Evolutionary conservation across 768 basidiomycete genomes (phyloP).

Genomic region (Sutorius australiensis): DNA sequence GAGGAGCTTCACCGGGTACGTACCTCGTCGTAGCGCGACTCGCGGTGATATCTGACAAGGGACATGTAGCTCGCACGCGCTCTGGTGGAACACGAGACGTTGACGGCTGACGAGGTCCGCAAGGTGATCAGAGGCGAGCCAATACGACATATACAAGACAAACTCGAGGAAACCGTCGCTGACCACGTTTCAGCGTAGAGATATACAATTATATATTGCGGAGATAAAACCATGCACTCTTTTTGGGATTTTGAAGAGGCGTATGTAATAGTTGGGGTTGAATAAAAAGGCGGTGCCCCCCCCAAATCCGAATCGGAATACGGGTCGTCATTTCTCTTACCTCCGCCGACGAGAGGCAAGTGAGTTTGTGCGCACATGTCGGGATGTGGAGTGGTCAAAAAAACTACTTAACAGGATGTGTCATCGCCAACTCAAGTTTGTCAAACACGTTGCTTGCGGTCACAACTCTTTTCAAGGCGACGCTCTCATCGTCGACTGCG

Average conservation of each 20-base stretch:
- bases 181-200: no score
- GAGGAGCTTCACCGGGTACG: conserved; percentile 74
- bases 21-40: conserved; percentile 2
- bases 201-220: no score
- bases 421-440: conserved; percentile 55
- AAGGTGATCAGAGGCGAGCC: conserved; percentile 82
- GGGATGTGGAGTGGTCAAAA: not conserved
- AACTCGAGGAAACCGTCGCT: conserved; percentile 44
- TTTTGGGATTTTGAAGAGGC: no score
- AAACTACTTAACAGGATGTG: conserved; percentile 48
- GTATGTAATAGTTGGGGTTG: not conserved
- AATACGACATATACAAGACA: conserved; percentile 67
- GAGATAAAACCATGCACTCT: no score
- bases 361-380: conserved; percentile 5
- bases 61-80: conserved; percentile 76
- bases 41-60: not conserved
- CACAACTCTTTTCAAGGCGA: conserved; percentile 49
- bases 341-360: conserved; percentile 48
- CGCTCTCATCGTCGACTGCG: conserved; percentile 53
- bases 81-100: conserved; percentile 91
- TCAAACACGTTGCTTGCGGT: conserved; percentile 47
- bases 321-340: conserved; percentile 36
- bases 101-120: conserved; percentile 81
- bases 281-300: conserved; percentile 15
- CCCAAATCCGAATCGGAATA: not conserved